Conservation (phyloP, 768 basidiomycete genomes). For the Boletus insuetus region DNA sequence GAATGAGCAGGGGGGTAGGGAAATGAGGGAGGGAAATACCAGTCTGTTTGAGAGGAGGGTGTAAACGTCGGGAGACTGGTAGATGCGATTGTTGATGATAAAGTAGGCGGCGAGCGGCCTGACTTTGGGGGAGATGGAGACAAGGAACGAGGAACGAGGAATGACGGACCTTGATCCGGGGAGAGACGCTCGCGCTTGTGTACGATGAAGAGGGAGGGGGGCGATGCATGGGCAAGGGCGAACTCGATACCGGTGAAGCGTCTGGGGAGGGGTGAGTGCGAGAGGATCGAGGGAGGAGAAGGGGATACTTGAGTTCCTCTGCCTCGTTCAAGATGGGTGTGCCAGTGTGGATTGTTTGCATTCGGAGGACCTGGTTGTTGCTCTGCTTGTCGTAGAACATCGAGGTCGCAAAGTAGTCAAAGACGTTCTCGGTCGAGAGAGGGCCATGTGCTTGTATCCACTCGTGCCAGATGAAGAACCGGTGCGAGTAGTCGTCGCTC, state of each 20-base stretch:
- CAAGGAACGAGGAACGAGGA: not conserved
- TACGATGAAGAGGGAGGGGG: conserved; percentile 83
- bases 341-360: conserved; percentile 92
- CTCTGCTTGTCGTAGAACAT: conserved; percentile 96
- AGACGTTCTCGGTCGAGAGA: conserved; percentile 71
- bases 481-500: conserved; percentile 74
- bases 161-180: conserved; percentile 70
- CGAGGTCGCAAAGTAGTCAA: conserved; percentile 87
- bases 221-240: conserved; percentile 73
- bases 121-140: conserved; percentile 41
- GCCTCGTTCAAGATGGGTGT: conserved; percentile 73
- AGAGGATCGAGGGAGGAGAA: not conserved
- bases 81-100: conserved; percentile 85
- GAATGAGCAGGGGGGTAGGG: not conserved
- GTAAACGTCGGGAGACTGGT: conserved; percentile 84
- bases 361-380: conserved; percentile 87
- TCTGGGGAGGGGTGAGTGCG: conserved; percentile 37
- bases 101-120: conserved; percentile 81
- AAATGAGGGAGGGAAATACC: conserved; percentile 40
- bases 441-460: conserved; percentile 87
- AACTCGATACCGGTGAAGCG: conserved; percentile 89
- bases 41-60: conserved; percentile 81
- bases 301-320: conserved; percentile 67
- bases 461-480: conserved; percentile 90
- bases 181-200: conserved; percentile 86